Conservation (phyloP, 225 moss, liverwort and hornwort genomes). For the Ulota crispa region DNA sequence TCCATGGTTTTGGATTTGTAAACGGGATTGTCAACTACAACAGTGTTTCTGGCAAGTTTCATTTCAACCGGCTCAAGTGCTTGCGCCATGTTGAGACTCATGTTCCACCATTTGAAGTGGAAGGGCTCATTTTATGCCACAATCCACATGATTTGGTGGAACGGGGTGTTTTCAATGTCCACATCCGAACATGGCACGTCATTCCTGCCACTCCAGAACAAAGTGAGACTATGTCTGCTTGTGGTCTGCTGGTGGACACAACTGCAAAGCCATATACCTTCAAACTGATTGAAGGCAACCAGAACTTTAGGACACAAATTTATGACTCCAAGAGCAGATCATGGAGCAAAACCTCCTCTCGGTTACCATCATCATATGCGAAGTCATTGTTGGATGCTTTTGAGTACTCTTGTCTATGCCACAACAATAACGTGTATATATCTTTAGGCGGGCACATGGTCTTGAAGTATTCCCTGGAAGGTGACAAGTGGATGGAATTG, state of each 20-base stretch:
- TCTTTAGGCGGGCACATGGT: background rate
- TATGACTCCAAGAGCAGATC: conserved; percentile 19
- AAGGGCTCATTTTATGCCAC: background rate
- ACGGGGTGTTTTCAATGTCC: conserved; percentile 14
- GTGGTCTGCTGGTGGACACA: conserved; percentile 20
- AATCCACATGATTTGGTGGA: background rate
- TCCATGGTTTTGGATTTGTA: background rate
- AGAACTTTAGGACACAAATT: background rate
- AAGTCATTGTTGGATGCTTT: background rate
- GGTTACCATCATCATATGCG: background rate
- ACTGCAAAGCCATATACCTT: conserved; percentile 3
- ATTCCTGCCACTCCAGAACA: background rate
- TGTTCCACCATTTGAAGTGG: background rate
- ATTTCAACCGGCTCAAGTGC: background rate
- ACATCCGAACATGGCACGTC: conserved; percentile 10
- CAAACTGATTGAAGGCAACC: conserved; percentile 9
- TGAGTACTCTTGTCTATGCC: conserved; percentile 5
- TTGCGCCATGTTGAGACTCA: no score
- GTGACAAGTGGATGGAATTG: conserved; percentile 6
- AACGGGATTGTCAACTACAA: conserved; percentile 1
- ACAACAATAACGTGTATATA: no score
- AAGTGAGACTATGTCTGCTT: background rate
- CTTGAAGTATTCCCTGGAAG: conserved; percentile 11
- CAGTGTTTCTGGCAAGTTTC: background rate
- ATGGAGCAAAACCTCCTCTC: conserved; percentile 18